Evolutionary conservation across 2,329 filamentous ascomycete species (phyloP), one percentile per base, ranked within the genome.

Genomic region (Cryphonectria japonica): DNA sequence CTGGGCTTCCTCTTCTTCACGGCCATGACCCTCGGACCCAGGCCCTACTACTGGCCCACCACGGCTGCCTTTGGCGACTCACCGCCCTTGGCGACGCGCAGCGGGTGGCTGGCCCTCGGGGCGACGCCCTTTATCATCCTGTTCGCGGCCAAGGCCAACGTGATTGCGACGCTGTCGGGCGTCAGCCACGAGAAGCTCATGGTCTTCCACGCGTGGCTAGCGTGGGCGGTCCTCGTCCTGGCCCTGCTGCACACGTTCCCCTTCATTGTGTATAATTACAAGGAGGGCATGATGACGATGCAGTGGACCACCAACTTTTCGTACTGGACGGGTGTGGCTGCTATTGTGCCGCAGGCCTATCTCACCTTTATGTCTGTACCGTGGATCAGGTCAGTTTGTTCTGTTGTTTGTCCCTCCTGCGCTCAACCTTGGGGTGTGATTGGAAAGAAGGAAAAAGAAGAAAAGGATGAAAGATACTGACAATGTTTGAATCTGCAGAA

Each of bases 171-270:
- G 22, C 39, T 64, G 46, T 41, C 68, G 34, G 68, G 68, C 13
- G 68, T 69, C 61, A 65, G 61, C 50, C 68, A 69, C 29, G 68
- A 69, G 61, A 69, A 66, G 68, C 61, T 69, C 39, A 64, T 65
- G 9, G 68, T 69, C 34, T 69, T 69, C 52, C 68, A 69, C 39
- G 32, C 50, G n/a, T 69, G 68, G 68, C 62, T 66, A 19, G 61
- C 68, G 2, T 69, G 62, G 61, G 68, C 68, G 0, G 46, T 69
- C 2, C 34, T 69, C 13, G 61, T 69, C 22, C 68, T 69, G 5
- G 68, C 68, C 1, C 39, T 69, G 54, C 32, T 69, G 29, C 68
- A 69, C 62, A 69, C 54, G 14, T 65, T 69, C 22, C 68, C 68
- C 4, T 69, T 69, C 13, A 65, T 69, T 54, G 68, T 69, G 39